phyloP scores from a whole-genome alignment of 2,329 filamentous ascomycete species.

The Penicillium griseofulvum region DNA sequence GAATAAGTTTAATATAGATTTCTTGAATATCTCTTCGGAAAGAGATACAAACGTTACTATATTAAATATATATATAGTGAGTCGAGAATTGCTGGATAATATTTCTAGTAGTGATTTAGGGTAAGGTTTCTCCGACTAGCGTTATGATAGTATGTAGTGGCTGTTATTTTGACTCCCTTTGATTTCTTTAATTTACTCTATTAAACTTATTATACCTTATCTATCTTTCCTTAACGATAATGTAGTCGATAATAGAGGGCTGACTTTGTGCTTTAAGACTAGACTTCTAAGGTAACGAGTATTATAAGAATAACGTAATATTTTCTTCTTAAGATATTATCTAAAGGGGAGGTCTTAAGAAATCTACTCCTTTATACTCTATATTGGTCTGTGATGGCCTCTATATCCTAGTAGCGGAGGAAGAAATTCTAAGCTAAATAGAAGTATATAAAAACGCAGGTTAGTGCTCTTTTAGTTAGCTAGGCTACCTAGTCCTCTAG shows the following conservation, averaged over 20 bases:
- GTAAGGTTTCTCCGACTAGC: neutral
- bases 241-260: neutral
- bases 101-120: neutral
- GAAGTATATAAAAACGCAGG: no score
- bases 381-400: no score
- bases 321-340: neutral
- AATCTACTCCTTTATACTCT: no score
- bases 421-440: no score
- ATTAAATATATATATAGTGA: conserved; percentile 1
- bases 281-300: neutral
- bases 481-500: no score
- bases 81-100: conserved; percentile 5
- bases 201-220: neutral
- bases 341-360: no score
- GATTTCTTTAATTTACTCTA: neutral
- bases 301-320: neutral
- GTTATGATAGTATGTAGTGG: conserved; percentile 1
- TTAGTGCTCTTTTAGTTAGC: no score
- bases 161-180: conserved; percentile 1
- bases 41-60: conserved; percentile 1
- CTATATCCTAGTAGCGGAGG: no score
- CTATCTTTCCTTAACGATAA: neutral
- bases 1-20: conserved; percentile 1
- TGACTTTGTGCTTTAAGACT: neutral
- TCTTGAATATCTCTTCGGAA: neutral